These are phyloP conservation scores for Acacia melanoxylon DNA, from an alignment of 306 rosid genomes.

Conservation along the genomic window DNA sequence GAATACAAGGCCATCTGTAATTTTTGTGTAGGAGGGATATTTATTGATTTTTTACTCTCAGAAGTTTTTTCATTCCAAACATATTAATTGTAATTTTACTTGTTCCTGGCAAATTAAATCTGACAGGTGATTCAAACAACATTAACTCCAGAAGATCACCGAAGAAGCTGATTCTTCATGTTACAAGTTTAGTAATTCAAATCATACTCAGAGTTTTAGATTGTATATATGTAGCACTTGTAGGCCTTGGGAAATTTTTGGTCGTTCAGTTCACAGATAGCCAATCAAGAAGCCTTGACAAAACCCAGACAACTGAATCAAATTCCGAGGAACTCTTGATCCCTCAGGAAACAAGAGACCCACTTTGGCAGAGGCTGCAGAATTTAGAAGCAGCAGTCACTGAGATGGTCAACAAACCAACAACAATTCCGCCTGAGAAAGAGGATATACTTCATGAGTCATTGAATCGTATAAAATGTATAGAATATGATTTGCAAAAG, in stretches of 20 bases:
- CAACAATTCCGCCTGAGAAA: slow-evolving; percentile 86
- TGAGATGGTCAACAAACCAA: slow-evolving; percentile 73
- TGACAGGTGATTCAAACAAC: slow-evolving; percentile 55
- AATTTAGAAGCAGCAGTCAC: slow-evolving; percentile 75
- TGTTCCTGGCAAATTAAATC: slow-evolving; percentile 36
- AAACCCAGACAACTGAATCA: slow-evolving; percentile 39
- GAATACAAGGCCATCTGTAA: slow-evolving; percentile 11
- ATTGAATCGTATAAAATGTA: slow-evolving; percentile 80
- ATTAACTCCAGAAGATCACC: slow-evolving; percentile 44
- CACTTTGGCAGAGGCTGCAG: slow-evolving; percentile 82
- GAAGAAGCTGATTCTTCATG: slow-evolving; percentile 44
- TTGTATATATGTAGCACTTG: slow-evolving; percentile 55
- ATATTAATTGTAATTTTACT: slow-evolving; percentile 21
- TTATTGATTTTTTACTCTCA: slow-evolving; percentile 13
- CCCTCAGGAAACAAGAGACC: slow-evolving; percentile 47
- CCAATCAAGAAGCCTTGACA: slow-evolving; percentile 31
- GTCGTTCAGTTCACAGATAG: slow-evolving; percentile 31
- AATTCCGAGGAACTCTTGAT: slow-evolving; percentile 47
- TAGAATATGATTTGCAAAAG: slow-evolving; percentile 90
- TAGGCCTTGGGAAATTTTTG: slow-evolving; percentile 48
- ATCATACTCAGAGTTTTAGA: slow-evolving; percentile 53
- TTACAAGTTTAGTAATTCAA: slow-evolving; percentile 45
- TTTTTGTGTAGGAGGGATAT: slow-evolving; percentile 13
- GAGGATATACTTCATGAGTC: slow-evolving; percentile 90
- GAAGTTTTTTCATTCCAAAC: slow-evolving; percentile 7